phyloP scores from a whole-genome alignment of 371 early-diverging fungal species.

The Apophysomyces variabilis region DNA sequence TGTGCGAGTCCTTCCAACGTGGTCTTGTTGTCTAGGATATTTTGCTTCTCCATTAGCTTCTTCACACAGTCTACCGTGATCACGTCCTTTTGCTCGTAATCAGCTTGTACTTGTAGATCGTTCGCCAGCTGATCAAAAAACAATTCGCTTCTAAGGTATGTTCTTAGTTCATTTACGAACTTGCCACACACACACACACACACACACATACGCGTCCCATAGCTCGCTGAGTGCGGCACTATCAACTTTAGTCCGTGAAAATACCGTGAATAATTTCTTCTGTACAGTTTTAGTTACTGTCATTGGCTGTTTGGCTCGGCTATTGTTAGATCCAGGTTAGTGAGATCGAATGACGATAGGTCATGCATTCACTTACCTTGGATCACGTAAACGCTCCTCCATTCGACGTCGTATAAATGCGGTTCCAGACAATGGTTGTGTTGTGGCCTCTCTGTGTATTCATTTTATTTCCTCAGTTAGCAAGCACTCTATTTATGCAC shows the following conservation, averaged over 20 bases:
- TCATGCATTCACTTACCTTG: neutral
- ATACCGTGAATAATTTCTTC: neutral
- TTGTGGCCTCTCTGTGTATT: neutral
- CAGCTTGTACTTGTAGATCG: constrained; percentile 26
- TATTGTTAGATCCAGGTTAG: neutral
- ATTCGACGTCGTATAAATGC: neutral
- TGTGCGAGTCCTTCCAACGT: constrained; percentile 35
- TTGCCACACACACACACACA: neutral
- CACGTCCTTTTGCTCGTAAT: constrained; percentile 19
- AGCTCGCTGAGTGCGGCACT: neutral
- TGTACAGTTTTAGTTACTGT: neutral
- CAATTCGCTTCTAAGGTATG: constrained; percentile 23
- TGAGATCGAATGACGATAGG: neutral
- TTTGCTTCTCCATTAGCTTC: constrained; percentile 24
- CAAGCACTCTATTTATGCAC: no score
- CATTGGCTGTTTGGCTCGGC: neutral
- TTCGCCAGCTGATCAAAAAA: constrained; percentile 35
- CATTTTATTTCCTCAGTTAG: neutral
- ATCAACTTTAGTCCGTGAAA: neutral
- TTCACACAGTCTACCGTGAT: constrained; percentile 24
- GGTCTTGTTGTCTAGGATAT: neutral
- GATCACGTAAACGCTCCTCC: neutral
- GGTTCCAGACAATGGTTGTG: neutral
- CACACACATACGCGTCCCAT: neutral
- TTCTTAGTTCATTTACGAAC: neutral